phyloP scores from a whole-genome alignment of 208 protist genomes.

The Wallacemonas sp. region DNA sequence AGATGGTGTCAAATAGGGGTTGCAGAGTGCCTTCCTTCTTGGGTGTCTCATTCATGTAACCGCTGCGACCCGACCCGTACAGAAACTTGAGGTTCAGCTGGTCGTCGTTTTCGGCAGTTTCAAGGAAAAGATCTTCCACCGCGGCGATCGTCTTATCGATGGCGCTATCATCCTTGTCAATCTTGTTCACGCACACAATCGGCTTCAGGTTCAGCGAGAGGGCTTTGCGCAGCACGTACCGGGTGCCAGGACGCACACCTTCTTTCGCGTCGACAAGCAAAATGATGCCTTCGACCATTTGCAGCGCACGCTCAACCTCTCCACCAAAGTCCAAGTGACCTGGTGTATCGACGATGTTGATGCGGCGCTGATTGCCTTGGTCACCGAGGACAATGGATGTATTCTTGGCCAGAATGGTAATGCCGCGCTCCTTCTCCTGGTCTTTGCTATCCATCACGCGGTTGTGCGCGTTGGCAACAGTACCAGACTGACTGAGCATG shows the following conservation, averaged over 20 bases:
- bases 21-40: conserved; percentile 75
- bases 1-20: conserved; percentile 95
- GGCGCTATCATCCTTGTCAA: conserved; percentile 92
- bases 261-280: conserved; percentile 96
- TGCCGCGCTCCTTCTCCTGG: conserved; percentile 96
- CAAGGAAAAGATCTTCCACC: conserved; percentile 96
- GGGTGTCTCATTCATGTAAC: conserved; percentile 87
- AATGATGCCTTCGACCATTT: conserved; percentile 97
- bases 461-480: conserved; percentile 79
- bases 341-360: conserved; percentile 98
- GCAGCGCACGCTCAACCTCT: conserved; percentile 97
- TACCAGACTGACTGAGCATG: conserved; percentile 93
- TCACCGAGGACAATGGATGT: conserved; percentile 83
- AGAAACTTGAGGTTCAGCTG: conserved; percentile 96
- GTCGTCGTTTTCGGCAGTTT: conserved; percentile 91
- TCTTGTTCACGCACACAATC: conserved; percentile 98
- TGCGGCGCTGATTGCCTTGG: conserved; percentile 61
- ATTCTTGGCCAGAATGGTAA: conserved; percentile 98
- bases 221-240: conserved; percentile 98
- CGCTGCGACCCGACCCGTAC: conserved; percentile 92
- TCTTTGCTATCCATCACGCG: conserved; percentile 97
- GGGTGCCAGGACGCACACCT: conserved; percentile 97
- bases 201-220: conserved; percentile 91
- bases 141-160: conserved; percentile 93
- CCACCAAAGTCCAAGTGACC: conserved; percentile 98